Evolutionary conservation across 2,329 filamentous ascomycete species (phyloP), one percentile per base, ranked within the genome.

Genomic region (Dichotomopilus funicola): DNA sequence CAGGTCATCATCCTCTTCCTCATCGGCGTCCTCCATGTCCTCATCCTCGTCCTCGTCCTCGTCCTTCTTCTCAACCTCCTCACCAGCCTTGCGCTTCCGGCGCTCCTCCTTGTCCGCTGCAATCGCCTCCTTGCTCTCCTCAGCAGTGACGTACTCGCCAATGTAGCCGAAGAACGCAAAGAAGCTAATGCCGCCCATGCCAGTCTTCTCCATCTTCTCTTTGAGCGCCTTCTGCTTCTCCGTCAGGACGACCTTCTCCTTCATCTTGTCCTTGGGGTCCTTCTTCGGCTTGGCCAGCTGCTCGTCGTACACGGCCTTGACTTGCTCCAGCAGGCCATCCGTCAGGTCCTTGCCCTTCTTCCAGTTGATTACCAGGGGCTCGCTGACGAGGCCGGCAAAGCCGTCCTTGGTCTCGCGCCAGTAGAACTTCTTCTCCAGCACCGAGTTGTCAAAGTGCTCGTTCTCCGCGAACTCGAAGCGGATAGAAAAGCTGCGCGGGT

Each of bases 361-460:
- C 91, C 90, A 95, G 68, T 84, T 78, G 72, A 97, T 92, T 63
- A 85, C 79, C 62, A 96, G 89, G 5, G 92, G 92, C 75, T 95
- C 90, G 31, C 86, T 91, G 55, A 96, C 89, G 37, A 95, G 79
- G 38, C 89, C 89, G 38, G 80, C 77, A 82, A 83, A 91, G 66
- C 81, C 79, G 67, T 86, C 80, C 68, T 78, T 80, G 58, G 80
- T 77, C 69, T 80, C 80, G 62, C 91, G 85, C 78, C 86, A 90
- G 81, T 86, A 92, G 74, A 97, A 96, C 68, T 88, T 89, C 85
- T 97, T 97, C 74, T 92, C 88, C 49, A 97, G 74, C 53, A 85
- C 80, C 53, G 75, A 78, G 74, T 96, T 80, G 68, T 85, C 80
- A 66, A 97, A 96, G 75, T 86, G 85, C 49, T 90, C 84, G 73